phyloP scores from a whole-genome alignment of 192 early-diverging fungal species.

The Dimargaris xerosporica region DNA sequence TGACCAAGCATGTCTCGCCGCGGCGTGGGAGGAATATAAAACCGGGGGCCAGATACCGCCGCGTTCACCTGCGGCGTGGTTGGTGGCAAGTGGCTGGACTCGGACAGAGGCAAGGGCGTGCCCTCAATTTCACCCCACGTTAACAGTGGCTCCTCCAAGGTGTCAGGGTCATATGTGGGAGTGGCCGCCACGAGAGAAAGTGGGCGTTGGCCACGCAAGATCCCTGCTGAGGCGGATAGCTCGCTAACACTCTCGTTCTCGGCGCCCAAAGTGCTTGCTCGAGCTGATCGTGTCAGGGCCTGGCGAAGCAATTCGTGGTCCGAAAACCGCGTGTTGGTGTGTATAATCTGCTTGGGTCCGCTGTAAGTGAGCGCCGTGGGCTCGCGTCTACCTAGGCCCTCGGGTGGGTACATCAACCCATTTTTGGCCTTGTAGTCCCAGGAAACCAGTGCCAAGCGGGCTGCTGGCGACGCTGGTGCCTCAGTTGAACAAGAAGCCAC shows the following conservation, averaged over 20 bases:
- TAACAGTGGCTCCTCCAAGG: background rate
- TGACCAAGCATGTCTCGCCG: background rate
- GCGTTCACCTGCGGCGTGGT: background rate
- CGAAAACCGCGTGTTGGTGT: conserved; percentile 10
- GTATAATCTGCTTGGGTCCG: background rate
- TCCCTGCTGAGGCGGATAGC: no score
- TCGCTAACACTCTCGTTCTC: no score
- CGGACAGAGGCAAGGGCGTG: background rate
- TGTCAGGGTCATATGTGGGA: background rate
- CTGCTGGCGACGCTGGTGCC: no score
- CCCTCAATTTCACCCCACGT: background rate
- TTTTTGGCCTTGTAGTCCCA: conserved; percentile 4
- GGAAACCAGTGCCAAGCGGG: no score
- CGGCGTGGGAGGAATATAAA: background rate
- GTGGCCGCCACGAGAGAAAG: background rate
- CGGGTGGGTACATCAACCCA: conserved; percentile 1
- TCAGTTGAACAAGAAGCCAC: no score
- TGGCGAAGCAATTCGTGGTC: background rate
- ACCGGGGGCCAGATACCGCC: background rate
- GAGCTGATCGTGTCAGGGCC: no score
- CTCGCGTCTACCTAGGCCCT: background rate
- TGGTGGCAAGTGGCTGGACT: background rate
- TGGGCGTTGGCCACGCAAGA: background rate
- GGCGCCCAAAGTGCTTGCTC: no score
- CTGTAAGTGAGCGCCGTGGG: background rate